Evolutionary conservation across 2,329 filamentous ascomycete genomes (phyloP), one percentile per base, ranked within the genome.

Genomic region (Immersiporthe knoxdaviesiana): DNA sequence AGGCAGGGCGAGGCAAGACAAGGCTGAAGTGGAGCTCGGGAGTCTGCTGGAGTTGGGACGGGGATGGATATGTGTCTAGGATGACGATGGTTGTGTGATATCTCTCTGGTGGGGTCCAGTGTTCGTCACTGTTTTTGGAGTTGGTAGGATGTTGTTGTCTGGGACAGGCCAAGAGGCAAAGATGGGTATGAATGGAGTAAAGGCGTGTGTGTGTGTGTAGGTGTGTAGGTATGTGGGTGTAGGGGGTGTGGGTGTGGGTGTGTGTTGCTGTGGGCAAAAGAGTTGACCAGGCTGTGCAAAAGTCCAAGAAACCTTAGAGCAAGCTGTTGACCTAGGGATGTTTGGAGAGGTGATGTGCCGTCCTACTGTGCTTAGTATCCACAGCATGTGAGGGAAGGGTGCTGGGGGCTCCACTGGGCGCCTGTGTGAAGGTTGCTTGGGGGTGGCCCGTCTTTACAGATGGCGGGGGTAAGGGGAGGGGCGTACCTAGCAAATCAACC

Each of bases 11-110:
- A 65, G 30, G 61, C 61, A 52, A 11, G 44, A 21, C 62, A 41
- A 59, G 52, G 52, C 52, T 65, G 52, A 65, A 58, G 52, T 47
- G 52, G 63, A 65, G 63, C 63, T 65, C 63, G 30, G 30, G 52
- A 54, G 62, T 44, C 54, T 64, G 47, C 62, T 64, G 44, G 41
- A 30, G 61, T 63, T 35, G 41, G 44, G 35, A 52, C 52, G 62
- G 44, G 44, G n/a, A 44, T 44, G 63, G 63, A 35, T 18, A 59
- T 56, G 52, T 47, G 52, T 47, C 52, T 58, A 39, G 37, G 54
- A 58, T 59, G 63, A 58, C 63, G 52, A 58, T 58, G 52, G 37
- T 47, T 21, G 39, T 63, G 61, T 63, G 47, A 63, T 47, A 39
- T 47, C 16, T 32, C 60, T 47, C 61, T 63, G 39, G 61, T 63